A percentile compares a stretch with the other conserved stretches of the same genome.
Evolutionary conservation across 2,329 filamentous ascomycete genomes (phyloP).

Genomic region (Cordyceps javanica): DNA sequence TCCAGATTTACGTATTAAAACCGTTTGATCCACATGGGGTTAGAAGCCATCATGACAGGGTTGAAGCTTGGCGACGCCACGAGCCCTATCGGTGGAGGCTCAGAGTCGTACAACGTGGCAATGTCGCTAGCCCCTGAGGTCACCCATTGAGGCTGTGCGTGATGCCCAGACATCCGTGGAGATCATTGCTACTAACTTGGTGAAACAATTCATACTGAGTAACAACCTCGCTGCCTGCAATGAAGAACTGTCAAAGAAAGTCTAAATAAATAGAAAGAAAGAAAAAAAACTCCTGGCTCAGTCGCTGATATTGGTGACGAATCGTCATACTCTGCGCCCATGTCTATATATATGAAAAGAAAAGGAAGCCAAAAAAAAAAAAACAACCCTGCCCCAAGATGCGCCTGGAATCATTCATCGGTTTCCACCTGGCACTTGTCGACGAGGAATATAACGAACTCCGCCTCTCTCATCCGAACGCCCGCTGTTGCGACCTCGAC

Average conservation of each 20-base stretch:
- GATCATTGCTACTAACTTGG: neutral
- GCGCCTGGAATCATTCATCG: neutral
- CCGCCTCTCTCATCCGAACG: neutral
- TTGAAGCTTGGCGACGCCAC: constrained; percentile 1
- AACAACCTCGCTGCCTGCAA: neutral
- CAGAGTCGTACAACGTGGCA: neutral
- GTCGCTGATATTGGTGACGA: neutral
- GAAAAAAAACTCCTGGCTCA: no score
- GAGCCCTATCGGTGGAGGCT: constrained; percentile 1
- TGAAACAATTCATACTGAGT: no score
- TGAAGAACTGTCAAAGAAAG: no score
- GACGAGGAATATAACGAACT: neutral
- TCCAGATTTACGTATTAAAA: neutral
- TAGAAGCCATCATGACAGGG: neutral
- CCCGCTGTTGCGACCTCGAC: neutral
- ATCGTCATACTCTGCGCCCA: neutral
- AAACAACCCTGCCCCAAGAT: neutral
- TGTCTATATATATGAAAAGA: neutral
- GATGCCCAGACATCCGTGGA: neutral
- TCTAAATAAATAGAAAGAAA: neutral
- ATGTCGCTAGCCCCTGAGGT: neutral
- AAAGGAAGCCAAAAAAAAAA: neutral
- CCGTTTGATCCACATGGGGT: neutral
- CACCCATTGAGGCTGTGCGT: neutral
- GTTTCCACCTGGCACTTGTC: no score